phyloP scores from a whole-genome alignment of 129 eudicot genomes.

The Tagetes patula region DNA sequence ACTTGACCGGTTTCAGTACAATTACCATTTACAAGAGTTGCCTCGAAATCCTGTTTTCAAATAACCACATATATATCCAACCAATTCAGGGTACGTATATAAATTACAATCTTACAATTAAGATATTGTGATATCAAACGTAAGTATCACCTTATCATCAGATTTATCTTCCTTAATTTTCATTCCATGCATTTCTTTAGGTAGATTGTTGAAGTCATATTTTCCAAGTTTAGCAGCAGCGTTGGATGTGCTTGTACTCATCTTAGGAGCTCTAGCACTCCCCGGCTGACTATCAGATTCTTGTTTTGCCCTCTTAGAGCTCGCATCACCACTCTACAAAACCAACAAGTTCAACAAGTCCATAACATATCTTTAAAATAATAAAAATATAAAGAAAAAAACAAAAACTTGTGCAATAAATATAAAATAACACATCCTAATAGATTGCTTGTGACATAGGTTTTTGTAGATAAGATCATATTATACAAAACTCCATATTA shows the following conservation, averaged over 20 bases:
- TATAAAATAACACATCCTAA: neutral
- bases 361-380: neutral
- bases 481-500: neutral
- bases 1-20: conserved; percentile 93
- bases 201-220: conserved; percentile 57
- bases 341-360: neutral
- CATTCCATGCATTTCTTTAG: conserved; percentile 65
- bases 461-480: conserved; percentile 8
- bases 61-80: conserved; percentile 13
- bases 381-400: neutral
- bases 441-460: neutral
- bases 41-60: conserved; percentile 70
- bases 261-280: conserved; percentile 50
- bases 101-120: neutral
- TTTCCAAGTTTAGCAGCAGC: conserved; percentile 42
- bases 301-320: conserved; percentile 52
- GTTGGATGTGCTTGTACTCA: conserved; percentile 51
- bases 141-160: conserved; percentile 51
- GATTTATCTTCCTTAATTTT: conserved; percentile 60
- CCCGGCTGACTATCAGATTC: conserved; percentile 42
- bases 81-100: neutral
- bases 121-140: neutral
- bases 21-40: conserved; percentile 70
- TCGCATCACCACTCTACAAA: conserved; percentile 56
- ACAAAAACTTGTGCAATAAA: neutral